Base-by-base conservation (phyloP, 2,329 filamentous ascomycete species). In the Fusarium caatingaense region DNA sequence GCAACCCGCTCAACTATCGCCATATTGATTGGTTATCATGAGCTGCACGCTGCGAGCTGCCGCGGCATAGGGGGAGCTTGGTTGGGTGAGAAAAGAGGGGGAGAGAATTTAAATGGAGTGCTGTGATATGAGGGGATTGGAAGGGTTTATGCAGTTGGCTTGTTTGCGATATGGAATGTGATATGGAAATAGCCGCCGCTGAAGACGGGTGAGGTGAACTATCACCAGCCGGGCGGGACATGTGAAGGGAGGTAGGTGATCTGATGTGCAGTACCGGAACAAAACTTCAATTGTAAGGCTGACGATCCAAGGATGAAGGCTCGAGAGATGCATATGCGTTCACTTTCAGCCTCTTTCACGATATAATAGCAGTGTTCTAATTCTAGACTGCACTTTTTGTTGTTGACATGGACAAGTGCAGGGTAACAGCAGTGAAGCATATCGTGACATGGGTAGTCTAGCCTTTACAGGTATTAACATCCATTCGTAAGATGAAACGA, bases 1-100 rank as follows among this genome's bases (percentile, higher is more conserved):
- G 67, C 59, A 61, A 50, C 41, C 40, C 42, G 25, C 48, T 47
- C 16, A 30, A 34, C 32, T 45, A 42, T 13, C 51, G 21, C 20
- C 23, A 32, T 25, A 21, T 23, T 57, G 64, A 72, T 72, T 72
- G 70, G 70, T 32, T 61, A 37, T 41, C 15, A 55, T 47, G 56
- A 30, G 10, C 49, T 53, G 49, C 34, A 42, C 37, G 49, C 58
- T 72, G 59, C 60, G 61, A 61, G 56, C 61, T 60, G 47, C 68
- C 66, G 60, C 44, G 37, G 28, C 30, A 25, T 47, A 60, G 44
- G 45, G 46, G 64, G 49, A 40, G 40, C 45, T 42, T 64, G 56
- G 62, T 56, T 69, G 68, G 56, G 32, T 53, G 49, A n/a, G 37
- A 46, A 49, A 55, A 47, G 55, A 64, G 64, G 59, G 58, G 54